A percentile compares a stretch with the other conserved stretches of the same genome.
phyloP scores from a whole-genome alignment of 495 filamentous ascomycete species.

The Hypoxylon fuscum region DNA sequence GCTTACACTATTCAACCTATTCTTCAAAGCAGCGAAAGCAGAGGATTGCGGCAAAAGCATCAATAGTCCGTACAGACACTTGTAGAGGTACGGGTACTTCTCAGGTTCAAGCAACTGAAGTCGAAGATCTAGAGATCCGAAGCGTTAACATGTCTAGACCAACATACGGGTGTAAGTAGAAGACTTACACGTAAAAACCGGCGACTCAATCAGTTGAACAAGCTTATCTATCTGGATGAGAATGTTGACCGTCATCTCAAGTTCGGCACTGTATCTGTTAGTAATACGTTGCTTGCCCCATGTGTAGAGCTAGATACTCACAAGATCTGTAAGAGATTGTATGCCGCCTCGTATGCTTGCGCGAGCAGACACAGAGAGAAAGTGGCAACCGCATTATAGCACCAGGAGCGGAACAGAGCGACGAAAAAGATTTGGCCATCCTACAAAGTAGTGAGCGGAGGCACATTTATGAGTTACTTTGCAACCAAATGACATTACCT shows the following conservation, averaged over 20 bases:
- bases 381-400: constrained; percentile 97
- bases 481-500: constrained; percentile 55
- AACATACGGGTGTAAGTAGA: constrained; percentile 1
- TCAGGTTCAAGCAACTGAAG: constrained; percentile 98
- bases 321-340: constrained; percentile 97
- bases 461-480: background rate
- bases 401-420: constrained; percentile 94
- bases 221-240: constrained; percentile 99
- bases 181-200: constrained; percentile 90
- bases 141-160: constrained; percentile 23
- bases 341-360: constrained; percentile 98
- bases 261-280: constrained; percentile 71
- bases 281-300: background rate
- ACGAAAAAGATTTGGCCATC: constrained; percentile 97
- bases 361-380: constrained; percentile 96
- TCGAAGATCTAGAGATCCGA: constrained; percentile 72
- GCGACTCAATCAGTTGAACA: constrained; percentile 95
- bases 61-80: constrained; percentile 95
- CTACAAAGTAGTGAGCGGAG: constrained; percentile 51
- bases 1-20: constrained; percentile 94
- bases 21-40: constrained; percentile 96
- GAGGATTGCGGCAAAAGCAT: constrained; percentile 98
- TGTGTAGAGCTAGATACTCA: constrained; percentile 51
- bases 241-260: constrained; percentile 99
- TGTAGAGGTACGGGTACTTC: constrained; percentile 94